Conservation (phyloP, 345 rosid genomes). For the Hirschfeldia incana region DNA sequence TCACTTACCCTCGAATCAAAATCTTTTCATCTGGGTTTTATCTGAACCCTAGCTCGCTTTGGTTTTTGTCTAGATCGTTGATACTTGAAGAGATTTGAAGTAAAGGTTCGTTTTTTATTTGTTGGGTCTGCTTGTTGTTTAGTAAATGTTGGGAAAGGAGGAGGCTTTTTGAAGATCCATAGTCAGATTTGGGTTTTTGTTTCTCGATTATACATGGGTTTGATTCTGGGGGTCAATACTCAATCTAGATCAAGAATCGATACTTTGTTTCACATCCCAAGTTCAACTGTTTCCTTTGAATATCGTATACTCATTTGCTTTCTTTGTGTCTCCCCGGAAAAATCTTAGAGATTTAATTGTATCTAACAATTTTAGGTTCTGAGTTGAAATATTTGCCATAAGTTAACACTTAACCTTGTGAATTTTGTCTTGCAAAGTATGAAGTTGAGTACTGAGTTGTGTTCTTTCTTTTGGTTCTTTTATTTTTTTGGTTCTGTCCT, state of each 20-base stretch:
- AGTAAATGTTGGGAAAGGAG: constrained; percentile 35
- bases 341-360: neutral
- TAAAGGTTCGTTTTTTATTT: constrained; percentile 40
- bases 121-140: constrained; percentile 32
- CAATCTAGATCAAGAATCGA: constrained; percentile 21
- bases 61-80: constrained; percentile 23
- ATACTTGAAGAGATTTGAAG: constrained; percentile 10
- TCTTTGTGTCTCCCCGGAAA: neutral
- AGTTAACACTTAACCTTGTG: neutral
- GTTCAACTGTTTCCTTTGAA: neutral
- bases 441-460: constrained; percentile 16
- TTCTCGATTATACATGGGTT: neutral
- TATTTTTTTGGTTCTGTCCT: constrained; percentile 3
- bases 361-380: neutral
- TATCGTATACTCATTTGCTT: neutral
- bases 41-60: constrained; percentile 38
- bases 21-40: constrained; percentile 18
- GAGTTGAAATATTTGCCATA: constrained; percentile 13
- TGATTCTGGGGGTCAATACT: constrained; percentile 14
- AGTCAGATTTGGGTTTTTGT: constrained; percentile 27
- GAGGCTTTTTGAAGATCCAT: constrained; percentile 34
- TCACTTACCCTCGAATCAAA: neutral
- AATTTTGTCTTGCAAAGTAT: constrained; percentile 20
- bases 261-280: neutral
- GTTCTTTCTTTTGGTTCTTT: constrained; percentile 26